phyloP scores from a whole-genome alignment of 345 rosid genomes.

The Crucihimalaya himalaica region DNA sequence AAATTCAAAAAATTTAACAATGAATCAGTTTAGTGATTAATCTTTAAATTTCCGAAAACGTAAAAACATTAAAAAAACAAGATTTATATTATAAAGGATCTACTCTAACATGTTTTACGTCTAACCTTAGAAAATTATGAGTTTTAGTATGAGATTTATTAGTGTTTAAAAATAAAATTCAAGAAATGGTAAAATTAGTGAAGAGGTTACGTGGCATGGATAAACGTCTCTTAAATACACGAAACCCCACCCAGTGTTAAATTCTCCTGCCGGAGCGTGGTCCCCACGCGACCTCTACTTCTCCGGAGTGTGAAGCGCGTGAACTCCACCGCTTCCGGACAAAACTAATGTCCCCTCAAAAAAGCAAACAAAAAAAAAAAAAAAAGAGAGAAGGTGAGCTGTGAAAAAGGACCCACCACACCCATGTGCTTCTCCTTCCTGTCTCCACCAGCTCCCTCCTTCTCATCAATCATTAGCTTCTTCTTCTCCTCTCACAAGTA shows the following conservation, averaged over 20 bases:
- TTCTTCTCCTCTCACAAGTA: neutral
- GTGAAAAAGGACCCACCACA: slow-evolving; percentile 76
- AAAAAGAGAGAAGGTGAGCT: slow-evolving; percentile 54
- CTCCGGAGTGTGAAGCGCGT: slow-evolving; percentile 19
- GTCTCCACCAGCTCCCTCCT: slow-evolving; percentile 99
- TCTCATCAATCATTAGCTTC: slow-evolving; percentile 90
- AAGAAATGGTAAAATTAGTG: neutral
- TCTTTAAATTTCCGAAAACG: too few relatives aligned
- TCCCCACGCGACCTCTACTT: slow-evolving; percentile 5
- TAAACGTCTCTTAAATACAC: slow-evolving; percentile 30
- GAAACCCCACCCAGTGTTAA: slow-evolving; percentile 21
- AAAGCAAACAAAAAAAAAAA: neutral
- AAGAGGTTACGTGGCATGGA: slow-evolving; percentile 29
- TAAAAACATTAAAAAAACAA: too few relatives aligned
- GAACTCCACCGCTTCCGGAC: slow-evolving; percentile 37
- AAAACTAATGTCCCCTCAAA: slow-evolving; percentile 27
- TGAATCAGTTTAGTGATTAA: too few relatives aligned
- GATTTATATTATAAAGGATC: too few relatives aligned
- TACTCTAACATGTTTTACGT: too few relatives aligned
- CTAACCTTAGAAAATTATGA: too few relatives aligned
- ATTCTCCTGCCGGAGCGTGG: slow-evolving; percentile 33
- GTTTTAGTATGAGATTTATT: too few relatives aligned
- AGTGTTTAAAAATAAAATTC: too few relatives aligned
- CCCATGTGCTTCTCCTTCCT: slow-evolving; percentile 94
- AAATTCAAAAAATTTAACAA: too few relatives aligned